Base-by-base conservation (phyloP, 2,329 filamentous ascomycete species). In the Lachnellula suecica region DNA sequence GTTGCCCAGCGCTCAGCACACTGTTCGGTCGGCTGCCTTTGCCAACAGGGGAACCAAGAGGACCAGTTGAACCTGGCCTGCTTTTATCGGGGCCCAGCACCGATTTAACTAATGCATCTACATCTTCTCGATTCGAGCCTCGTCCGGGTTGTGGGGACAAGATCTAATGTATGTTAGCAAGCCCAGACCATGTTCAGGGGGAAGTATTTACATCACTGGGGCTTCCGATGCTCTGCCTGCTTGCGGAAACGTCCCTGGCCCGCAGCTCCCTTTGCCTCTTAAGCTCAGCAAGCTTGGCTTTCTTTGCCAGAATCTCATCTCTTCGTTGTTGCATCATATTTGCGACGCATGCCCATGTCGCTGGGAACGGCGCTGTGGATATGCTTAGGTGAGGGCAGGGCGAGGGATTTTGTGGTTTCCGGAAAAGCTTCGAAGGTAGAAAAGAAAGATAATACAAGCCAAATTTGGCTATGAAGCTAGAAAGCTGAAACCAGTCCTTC, bases 231-330 rank as follows among this genome's bases (percentile, higher is more conserved):
- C 84, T 88, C 66, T 85, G 81, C 61, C 91, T 83, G 62, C 78
- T 84, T 57, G 81, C 81, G 54, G 79, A 83, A 63, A 89, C 84
- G 69, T 95, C 89, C 68, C 82, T 89, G 59, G 89, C 83, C 54
- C 92, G 83, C 63, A 93, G 76, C 70, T 95, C 91, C 64, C 94
- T 84, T 74, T 97, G 91, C 57, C 89, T 84, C 76, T 96, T 97
- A 60, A 99, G 82, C 79, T 97, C 94, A 45, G 90, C 92, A 65
- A 99, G 90, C 79, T 94, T 97, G 58, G 92, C 93, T 78, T 90
- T 93, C 77, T 99, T 99, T 63, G 91, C 92, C 64, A 94, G 78
- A 63, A 99, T 96, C 78, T 99, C 94, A 78, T 96, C 91, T 77
- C 91, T 88, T 65, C 92, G 88, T 79, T 92, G 77, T 70, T 84